A percentile compares a stretch with the other conserved stretches of the same genome.
phyloP scores from a whole-genome alignment of 2,329 filamentous ascomycete genomes.

The Zymoseptoria tritici region DNA sequence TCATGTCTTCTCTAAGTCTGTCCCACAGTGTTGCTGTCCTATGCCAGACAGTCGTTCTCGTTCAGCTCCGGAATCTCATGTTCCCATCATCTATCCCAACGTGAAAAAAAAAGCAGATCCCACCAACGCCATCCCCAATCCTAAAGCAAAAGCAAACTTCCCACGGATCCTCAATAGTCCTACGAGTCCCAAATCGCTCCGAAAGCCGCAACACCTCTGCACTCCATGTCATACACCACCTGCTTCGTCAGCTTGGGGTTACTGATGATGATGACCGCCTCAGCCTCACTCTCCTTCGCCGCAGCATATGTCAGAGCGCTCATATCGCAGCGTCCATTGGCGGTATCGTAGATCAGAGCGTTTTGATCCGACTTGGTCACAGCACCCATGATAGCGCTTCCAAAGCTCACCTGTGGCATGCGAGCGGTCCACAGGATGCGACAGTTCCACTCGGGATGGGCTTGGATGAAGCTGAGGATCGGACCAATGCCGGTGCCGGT shows the following conservation, averaged over 20 bases:
- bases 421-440: slow-evolving; percentile 65
- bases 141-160: neutral
- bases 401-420: slow-evolving; percentile 56
- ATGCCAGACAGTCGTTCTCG: neutral
- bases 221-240: slow-evolving; percentile 62
- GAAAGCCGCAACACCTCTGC: slow-evolving; percentile 58
- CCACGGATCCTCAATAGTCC: neutral
- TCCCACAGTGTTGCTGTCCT: neutral
- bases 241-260: slow-evolving; percentile 61
- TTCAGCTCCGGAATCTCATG: neutral
- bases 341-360: slow-evolving; percentile 62
- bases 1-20: neutral
- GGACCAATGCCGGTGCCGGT: slow-evolving; percentile 70
- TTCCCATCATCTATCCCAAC: neutral
- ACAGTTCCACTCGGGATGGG: slow-evolving; percentile 38
- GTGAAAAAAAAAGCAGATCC: neutral
- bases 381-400: slow-evolving; percentile 47
- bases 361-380: slow-evolving; percentile 53
- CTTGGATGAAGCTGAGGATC: slow-evolving; percentile 54
- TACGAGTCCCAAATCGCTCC: slow-evolving; percentile 66
- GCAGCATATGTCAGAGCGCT: slow-evolving; percentile 49
- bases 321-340: slow-evolving; percentile 54
- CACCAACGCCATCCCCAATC: neutral
- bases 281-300: slow-evolving; percentile 41
- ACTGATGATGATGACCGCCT: slow-evolving; percentile 67